Conservation (phyloP, 1,284 basidiomycete species). For the Trichosporon sp. region DNA sequence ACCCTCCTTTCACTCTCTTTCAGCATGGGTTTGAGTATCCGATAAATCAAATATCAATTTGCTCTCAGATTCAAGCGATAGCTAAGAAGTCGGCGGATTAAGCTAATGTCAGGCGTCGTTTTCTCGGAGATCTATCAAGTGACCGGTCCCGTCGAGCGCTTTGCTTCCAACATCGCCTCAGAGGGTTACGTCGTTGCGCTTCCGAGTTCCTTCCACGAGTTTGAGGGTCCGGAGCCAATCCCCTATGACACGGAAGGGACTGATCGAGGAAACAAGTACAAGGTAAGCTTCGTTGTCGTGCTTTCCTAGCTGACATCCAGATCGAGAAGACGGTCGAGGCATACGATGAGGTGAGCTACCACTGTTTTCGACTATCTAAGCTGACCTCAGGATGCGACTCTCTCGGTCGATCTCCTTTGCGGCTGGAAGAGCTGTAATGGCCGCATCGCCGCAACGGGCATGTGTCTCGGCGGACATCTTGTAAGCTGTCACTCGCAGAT, state of each 20-base stretch:
- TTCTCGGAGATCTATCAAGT: constrained; percentile 52
- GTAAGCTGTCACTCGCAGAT: constrained; percentile 44
- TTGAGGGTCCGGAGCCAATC: constrained; percentile 76
- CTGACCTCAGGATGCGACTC: constrained; percentile 60
- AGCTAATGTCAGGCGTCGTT: constrained; percentile 32
- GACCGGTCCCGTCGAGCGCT: constrained; percentile 49
- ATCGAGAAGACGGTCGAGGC: constrained; percentile 74
- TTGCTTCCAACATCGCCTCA: constrained; percentile 84
- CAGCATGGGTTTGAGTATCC: no score
- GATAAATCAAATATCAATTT: no score
- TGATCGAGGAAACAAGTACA: constrained; percentile 81
- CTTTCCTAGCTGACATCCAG: constrained; percentile 46
- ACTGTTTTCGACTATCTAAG: neutral
- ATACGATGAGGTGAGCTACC: constrained; percentile 69
- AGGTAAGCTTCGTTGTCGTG: constrained; percentile 52
- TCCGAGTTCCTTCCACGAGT: constrained; percentile 68
- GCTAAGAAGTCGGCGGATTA: no score
- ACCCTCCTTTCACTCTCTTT: no score
- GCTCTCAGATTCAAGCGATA: no score
- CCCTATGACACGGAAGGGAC: constrained; percentile 85
- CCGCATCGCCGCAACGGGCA: constrained; percentile 61
- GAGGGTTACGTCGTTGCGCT: constrained; percentile 55
- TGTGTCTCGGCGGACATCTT: constrained; percentile 51
- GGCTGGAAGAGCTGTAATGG: constrained; percentile 78
- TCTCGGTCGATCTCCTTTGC: constrained; percentile 66